phyloP scores from a whole-genome alignment of 2,329 filamentous ascomycete genomes.

The Colletotrichum acutatum region DNA sequence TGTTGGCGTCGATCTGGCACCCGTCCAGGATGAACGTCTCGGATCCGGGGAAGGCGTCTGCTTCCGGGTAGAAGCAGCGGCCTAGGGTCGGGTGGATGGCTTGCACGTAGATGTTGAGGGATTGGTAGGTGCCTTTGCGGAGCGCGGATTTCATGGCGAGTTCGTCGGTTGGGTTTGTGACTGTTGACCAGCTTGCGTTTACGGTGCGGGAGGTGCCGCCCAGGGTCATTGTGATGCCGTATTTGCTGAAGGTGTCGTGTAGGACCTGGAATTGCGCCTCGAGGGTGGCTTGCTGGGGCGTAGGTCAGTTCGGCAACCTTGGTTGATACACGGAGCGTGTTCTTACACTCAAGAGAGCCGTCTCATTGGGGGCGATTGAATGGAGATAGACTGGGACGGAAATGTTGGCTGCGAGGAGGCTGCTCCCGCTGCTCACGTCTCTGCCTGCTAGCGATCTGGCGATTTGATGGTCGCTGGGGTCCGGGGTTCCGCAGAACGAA shows the following conservation, averaged over 20 bases:
- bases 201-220: constrained; percentile 43
- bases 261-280: constrained; percentile 41
- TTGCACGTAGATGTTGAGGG: constrained; percentile 56
- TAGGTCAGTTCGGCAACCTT: background rate
- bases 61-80: constrained; percentile 53
- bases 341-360: background rate
- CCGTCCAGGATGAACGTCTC: constrained; percentile 33
- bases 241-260: constrained; percentile 40
- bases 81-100: constrained; percentile 48
- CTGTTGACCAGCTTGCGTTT: constrained; percentile 43
- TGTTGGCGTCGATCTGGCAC: constrained; percentile 36
- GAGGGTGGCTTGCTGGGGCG: constrained; percentile 35
- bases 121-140: constrained; percentile 48
- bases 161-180: constrained; percentile 39
- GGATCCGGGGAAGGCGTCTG: constrained; percentile 5
- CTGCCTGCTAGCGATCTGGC: background rate
- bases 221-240: constrained; percentile 44
- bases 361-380: background rate
- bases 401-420: background rate
- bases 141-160: constrained; percentile 52
- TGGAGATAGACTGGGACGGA: background rate
- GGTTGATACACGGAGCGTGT: background rate
- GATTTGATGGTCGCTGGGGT: background rate
- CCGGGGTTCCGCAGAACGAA: background rate
- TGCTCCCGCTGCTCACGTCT: background rate